phyloP scores from a whole-genome alignment of 371 early-diverging fungal species.

The Mucor plumbeus region DNA sequence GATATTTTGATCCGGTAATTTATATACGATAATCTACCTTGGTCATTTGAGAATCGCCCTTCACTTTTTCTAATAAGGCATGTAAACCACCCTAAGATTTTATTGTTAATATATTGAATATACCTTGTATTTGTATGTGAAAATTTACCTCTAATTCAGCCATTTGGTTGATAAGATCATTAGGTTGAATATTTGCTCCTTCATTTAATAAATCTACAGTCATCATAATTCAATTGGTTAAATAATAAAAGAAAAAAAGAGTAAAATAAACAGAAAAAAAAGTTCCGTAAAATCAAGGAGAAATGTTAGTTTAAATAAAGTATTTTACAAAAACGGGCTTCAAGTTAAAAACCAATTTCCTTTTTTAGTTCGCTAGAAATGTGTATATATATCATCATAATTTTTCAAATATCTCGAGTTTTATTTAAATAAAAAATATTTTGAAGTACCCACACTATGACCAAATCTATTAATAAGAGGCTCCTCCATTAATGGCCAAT shows the following conservation, averaged over 20 bases:
- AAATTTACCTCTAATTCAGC: conserved; percentile 31
- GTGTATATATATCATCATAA: background rate
- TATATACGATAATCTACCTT: conserved; percentile 13
- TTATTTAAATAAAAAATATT: conserved; percentile 13
- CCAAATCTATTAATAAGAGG: conserved; percentile 6
- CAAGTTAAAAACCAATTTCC: conserved; percentile 10
- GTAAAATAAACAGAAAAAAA: conserved; percentile 6
- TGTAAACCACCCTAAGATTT: conserved; percentile 28
- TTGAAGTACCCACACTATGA: conserved; percentile 17
- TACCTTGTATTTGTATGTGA: background rate
- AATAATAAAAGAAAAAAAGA: conserved; percentile 3
- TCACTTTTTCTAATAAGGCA: conserved; percentile 32
- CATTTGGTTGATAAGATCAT: conserved; percentile 31
- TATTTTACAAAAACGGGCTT: background rate
- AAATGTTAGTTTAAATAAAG: background rate
- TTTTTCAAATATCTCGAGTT: background rate
- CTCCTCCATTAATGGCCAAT: conserved; percentile 29
- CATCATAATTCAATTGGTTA: conserved; percentile 21
- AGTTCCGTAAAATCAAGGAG: conserved; percentile 9
- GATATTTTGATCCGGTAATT: background rate
- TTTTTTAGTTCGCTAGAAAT: conserved; percentile 4
- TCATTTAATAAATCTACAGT: conserved; percentile 19
- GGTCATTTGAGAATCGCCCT: conserved; percentile 30
- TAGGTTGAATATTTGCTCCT: conserved; percentile 2
- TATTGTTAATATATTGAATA: background rate